These are phyloP conservation scores for Lasiodiplodia hormozganensis DNA, from an alignment of 2,329 filamentous ascomycete genomes.

Conservation along the genomic window DNA sequence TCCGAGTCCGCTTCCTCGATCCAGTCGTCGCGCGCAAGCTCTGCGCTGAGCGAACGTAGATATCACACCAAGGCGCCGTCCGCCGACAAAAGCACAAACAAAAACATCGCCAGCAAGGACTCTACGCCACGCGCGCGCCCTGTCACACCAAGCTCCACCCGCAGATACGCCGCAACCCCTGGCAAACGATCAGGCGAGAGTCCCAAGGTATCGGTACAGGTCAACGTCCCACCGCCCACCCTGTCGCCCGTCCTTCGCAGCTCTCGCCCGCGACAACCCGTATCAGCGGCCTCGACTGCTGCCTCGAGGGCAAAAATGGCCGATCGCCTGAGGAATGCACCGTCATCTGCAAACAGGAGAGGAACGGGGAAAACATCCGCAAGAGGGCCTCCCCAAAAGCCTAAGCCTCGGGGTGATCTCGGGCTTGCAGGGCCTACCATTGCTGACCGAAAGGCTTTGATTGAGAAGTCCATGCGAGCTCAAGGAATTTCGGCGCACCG, in stretches of 20 bases:
- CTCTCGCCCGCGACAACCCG: slow-evolving; percentile 32
- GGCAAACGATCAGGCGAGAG: slow-evolving; percentile 13
- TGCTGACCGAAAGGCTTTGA: slow-evolving; percentile 25
- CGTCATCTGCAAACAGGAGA: slow-evolving; percentile 2
- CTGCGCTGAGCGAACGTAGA: slow-evolving; percentile 29
- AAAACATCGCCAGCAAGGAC: slow-evolving; percentile 26
- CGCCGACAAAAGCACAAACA: slow-evolving; percentile 26
- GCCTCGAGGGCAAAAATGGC: slow-evolving; percentile 31
- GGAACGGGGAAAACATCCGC: not conserved
- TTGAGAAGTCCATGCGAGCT: slow-evolving; percentile 27
- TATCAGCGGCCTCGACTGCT: slow-evolving; percentile 32
- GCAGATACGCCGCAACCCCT: slow-evolving; percentile 39
- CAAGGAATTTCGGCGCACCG: slow-evolving; percentile 18
- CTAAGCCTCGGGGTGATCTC: slow-evolving; percentile 17
- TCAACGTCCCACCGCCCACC: slow-evolving; percentile 32
- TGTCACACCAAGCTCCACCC: slow-evolving; percentile 35
- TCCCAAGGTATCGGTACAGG: slow-evolving; percentile 27
- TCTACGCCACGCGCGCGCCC: slow-evolving; percentile 30
- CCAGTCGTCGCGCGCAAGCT: slow-evolving; percentile 41
- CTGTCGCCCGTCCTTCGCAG: slow-evolving; percentile 35
- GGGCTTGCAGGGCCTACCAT: slow-evolving; percentile 20
- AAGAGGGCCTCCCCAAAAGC: slow-evolving; percentile 18
- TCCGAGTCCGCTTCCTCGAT: slow-evolving; percentile 46
- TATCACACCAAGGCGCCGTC: slow-evolving; percentile 41
- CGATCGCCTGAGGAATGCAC: slow-evolving; percentile 22